Base-by-base conservation (phyloP, 768 basidiomycete species). In the Phaffia australis region DNA sequence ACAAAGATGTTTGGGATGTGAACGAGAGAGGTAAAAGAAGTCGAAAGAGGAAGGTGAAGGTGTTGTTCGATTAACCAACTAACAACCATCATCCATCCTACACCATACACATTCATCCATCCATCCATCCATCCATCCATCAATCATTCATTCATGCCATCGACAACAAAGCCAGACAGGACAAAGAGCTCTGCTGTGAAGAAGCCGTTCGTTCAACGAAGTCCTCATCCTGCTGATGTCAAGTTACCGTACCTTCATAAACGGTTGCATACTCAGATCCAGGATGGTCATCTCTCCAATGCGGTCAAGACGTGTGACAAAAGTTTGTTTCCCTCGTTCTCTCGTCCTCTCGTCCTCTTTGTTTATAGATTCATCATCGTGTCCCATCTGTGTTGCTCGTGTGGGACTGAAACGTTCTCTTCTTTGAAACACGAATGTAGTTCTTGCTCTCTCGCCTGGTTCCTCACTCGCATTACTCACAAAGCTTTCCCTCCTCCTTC, bases 231-330 rank as follows among this genome's bases (percentile, higher is more conserved):
- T 2, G 59, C 69, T 5, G 72, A 72, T 51, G 71, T 74, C 35
- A 60, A 74, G 16, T 60, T 76, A 14, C 72, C 73, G 8, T 71
- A 72, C 58, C 70, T 76, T 25, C 73, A 74, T 62, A 65, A 71
- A 35, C 71, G 88, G 49, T 78, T 95, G 3, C 86, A 84, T 74
- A 87, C 88, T 14, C 92, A 94, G 75, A 85, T 93, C 71, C 89
- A 93, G 69, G 89, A 87, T n/a, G 88, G 87, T 1, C 85, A 92
- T 77, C 85, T 89, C 74, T 76, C 78, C 54, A 90, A 89, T 72
- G 90, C 89, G 30, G 81, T 91, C 73, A 89, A 86, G 81, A 92
- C 91, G 69, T 92, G 89, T 79, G 86, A 90, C 77, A 91, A 89
- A 80, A 87, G 92, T 89, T 72, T 68, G 77, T 72, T 27, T 27